A percentile compares a stretch with the other conserved stretches of the same genome.
These are phyloP conservation scores for Hanseniaspora vineae DNA, from an alignment of 805 yeast genomes.

Conservation along the genomic window DNA sequence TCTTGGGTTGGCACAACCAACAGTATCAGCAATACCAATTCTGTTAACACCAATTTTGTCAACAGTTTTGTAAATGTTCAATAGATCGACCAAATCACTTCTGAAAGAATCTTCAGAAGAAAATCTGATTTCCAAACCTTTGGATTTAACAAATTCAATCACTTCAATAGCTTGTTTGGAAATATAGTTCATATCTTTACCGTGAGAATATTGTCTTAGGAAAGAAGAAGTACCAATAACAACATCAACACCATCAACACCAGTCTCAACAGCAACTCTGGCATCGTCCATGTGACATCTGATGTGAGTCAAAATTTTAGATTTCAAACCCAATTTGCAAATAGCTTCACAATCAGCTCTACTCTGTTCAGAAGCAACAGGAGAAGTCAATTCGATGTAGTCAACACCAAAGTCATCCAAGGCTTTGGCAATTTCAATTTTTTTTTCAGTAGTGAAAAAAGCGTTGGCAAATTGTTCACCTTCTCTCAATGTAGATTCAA, in stretches of 20 bases:
- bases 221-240: conserved; percentile 96
- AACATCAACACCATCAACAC: conserved; percentile 98
- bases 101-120: conserved; percentile 97
- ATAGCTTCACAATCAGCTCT: conserved; percentile 93
- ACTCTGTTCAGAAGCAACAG: conserved; percentile 94
- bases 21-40: conserved; percentile 98
- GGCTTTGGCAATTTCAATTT: conserved; percentile 94
- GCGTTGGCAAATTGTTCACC: conserved; percentile 99
- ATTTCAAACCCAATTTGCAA: conserved; percentile 90
- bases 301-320: conserved; percentile 91
- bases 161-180: conserved; percentile 94
- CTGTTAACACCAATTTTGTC: conserved; percentile 96
- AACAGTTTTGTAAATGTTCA: conserved; percentile 92
- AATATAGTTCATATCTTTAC: conserved; percentile 96
- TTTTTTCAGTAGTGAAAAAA: conserved; percentile 85
- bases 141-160: conserved; percentile 91
- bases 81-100: conserved; percentile 86
- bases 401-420: conserved; percentile 96
- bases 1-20: conserved; percentile 98
- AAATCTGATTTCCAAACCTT: conserved; percentile 93
- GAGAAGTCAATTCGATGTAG: conserved; percentile 93
- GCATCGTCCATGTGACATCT: conserved; percentile 99
- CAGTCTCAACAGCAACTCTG: conserved; percentile 90
- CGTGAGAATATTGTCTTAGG: conserved; percentile 88
- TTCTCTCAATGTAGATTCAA: conserved; percentile 92